phyloP scores from a whole-genome alignment of 257 asterid species.

The Striga asiatica region DNA sequence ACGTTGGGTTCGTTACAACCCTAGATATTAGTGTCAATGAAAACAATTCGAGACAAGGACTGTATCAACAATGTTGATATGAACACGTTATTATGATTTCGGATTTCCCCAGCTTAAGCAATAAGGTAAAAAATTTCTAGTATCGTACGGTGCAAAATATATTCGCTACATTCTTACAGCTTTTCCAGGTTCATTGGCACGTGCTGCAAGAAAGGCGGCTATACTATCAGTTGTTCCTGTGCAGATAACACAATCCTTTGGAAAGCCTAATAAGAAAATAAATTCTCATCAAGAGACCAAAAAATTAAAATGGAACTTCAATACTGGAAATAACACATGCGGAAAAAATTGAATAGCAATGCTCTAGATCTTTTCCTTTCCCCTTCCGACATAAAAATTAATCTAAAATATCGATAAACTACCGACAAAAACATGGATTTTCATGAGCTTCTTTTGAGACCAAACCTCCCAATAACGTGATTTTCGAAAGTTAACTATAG shows the following conservation, averaged over 20 bases:
- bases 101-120: too few species aligned
- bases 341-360: too few species aligned
- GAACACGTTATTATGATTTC: too few species aligned
- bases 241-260: conserved; percentile 68
- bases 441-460: not conserved
- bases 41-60: too few species aligned
- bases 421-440: not conserved
- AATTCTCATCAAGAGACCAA: not conserved
- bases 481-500: not conserved
- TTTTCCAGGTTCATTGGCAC: conserved; percentile 77
- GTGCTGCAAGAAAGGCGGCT: conserved; percentile 92
- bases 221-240: conserved; percentile 95
- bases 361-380: not conserved
- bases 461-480: not conserved
- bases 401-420: not conserved
- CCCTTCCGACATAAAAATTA: not conserved
- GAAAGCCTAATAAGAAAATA: conserved; percentile 41
- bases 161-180: conserved; percentile 50
- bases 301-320: not conserved
- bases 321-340: too few species aligned
- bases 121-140: too few species aligned
- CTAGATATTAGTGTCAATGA: too few species aligned
- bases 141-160: too few species aligned
- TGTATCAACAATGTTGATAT: too few species aligned
- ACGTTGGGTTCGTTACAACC: too few species aligned